Base-by-base conservation (phyloP, 129 eudicot genomes). In the Arctium minus region DNA sequence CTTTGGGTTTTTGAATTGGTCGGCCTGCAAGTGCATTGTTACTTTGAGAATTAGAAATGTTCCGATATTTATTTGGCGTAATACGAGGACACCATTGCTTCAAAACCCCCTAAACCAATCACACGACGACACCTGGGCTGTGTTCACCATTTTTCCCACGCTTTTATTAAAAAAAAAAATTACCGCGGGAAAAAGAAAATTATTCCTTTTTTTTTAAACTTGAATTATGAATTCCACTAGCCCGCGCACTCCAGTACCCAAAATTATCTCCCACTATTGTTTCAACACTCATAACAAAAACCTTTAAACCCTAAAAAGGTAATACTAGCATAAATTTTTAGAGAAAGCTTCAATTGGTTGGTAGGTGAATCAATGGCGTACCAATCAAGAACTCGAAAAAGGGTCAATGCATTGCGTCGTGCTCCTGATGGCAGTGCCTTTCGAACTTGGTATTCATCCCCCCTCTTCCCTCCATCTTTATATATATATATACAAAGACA, bases 341-440 rank as follows among this genome's bases (percentile, higher is more conserved):
- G 44, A 73, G 82, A 75, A 83, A 81, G 70, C 71, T 38, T 44
- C 0, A 35, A 73, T 38, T 29, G 2, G 78, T 38, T 29, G 2
- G 78, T 6, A 18, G 44, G n/a, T 42, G 27, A 53, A 79, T 80
- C 78, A 75, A 89, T 89, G 89, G 87, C 77, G 72, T 82, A 80
- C 77, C 84, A 71, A 65, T 79, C 89, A 64, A 86, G 88, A 81
- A 69, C 29, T 64, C 81, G 94, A 18, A 87, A 91, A 85, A 70
- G 92, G 87, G 85, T 91, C 82, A 85, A 71, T 72, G 92, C 89
- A 7, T 39, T 84, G 71, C 88, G 80, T 70, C 95, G 95, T 80
- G 92, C 87, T 75, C 90, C 92, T 62, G 89, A 89, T 73, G 95
- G 92, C 46, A 89, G 92, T 68, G 92, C 92, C 79, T 91, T 89